Base-by-base conservation (phyloP, 257 asterid genomes). In the Buddleja alternifolia region DNA sequence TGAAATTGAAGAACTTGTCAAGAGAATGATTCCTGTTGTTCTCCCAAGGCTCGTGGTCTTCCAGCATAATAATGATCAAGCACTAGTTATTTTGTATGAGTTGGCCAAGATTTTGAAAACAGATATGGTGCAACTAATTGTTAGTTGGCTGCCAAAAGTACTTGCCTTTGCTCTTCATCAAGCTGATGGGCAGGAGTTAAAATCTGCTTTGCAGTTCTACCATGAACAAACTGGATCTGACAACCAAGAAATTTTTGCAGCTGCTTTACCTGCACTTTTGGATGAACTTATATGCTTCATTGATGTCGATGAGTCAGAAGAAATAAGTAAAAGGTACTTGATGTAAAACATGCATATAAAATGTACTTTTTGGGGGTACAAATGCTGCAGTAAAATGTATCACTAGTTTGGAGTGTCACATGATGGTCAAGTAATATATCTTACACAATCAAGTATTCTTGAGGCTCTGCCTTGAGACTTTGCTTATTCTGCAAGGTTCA, bases 101-200 rank as follows among this genome's bases (percentile, higher is more conserved):
- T 74, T 90, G 74, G 97, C 96, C 70, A 85, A 82, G 80, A 78
- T 81, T 69, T 78, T 86, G 84, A 81, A 82, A 60, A 81, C 82
- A 3, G 86, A 85, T 79, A 81, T 84, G 96, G 96, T 87, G 82
- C 75, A 69, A 69, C 80, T 93, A 25, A 76, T 84, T 71, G 85
- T 90, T 72, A 61, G 66, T 77, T 84, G 95, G 96, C 78, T 93
- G 70, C 96, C 96, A 58, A 87, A 90, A 72, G 96, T 93, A 69
- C 90, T 93, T 65, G 96, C 97, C 45, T 93, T 84, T 76, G 90
- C 97, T 76, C 96, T 93, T 67, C 90, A 84, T 84, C 90, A 82
- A 84, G 89, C 93, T 37, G 88, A 85, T 56, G 88, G 83, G 55
- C 83, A 81, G 64, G 80, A 90, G 68, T 68, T 93, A 71, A 75